Conservation (phyloP, 768 basidiomycete species). For the Pluteus cervinus region DNA sequence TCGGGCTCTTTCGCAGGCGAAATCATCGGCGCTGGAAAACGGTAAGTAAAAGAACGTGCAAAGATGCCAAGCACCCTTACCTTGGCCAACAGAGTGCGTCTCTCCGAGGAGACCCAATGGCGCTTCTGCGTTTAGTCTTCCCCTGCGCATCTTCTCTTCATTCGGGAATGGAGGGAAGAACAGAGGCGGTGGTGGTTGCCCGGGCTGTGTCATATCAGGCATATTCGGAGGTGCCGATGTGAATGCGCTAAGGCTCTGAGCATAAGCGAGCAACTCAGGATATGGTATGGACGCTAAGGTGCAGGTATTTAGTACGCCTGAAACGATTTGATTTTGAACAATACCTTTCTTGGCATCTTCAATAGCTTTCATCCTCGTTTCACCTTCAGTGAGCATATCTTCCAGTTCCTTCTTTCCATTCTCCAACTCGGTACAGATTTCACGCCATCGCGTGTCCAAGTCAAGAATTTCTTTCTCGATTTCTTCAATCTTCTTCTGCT, state of each 20-base stretch:
- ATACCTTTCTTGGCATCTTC: slow-evolving; percentile 67
- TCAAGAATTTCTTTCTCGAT: slow-evolving; percentile 66
- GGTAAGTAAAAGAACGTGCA: slow-evolving; percentile 5
- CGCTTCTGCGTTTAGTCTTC: slow-evolving; percentile 72
- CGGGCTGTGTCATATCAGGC: slow-evolving; percentile 65
- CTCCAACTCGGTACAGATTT: slow-evolving; percentile 60
- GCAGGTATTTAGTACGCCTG: background rate
- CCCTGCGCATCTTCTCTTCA: slow-evolving; percentile 86
- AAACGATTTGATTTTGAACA: background rate
- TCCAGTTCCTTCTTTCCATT: slow-evolving; percentile 65
- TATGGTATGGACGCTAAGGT: slow-evolving; percentile 69
- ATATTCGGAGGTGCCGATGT: slow-evolving; percentile 87
- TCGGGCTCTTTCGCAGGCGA: slow-evolving; percentile 48
- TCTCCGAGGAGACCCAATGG: slow-evolving; percentile 76
- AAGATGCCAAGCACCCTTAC: slow-evolving; percentile 33
- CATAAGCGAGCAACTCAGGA: slow-evolving; percentile 78
- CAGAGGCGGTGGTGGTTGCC: slow-evolving; percentile 68
- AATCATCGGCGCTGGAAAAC: slow-evolving; percentile 47
- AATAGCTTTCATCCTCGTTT: slow-evolving; percentile 63
- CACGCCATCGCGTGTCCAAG: slow-evolving; percentile 62
- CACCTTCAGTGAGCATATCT: slow-evolving; percentile 67
- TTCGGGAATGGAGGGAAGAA: slow-evolving; percentile 92
- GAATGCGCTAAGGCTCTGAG: slow-evolving; percentile 79
- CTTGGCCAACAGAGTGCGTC: slow-evolving; percentile 73
- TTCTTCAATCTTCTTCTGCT: slow-evolving; percentile 67